Conservation (phyloP, 306 rosid genomes). For the Vigna nakashimae region DNA sequence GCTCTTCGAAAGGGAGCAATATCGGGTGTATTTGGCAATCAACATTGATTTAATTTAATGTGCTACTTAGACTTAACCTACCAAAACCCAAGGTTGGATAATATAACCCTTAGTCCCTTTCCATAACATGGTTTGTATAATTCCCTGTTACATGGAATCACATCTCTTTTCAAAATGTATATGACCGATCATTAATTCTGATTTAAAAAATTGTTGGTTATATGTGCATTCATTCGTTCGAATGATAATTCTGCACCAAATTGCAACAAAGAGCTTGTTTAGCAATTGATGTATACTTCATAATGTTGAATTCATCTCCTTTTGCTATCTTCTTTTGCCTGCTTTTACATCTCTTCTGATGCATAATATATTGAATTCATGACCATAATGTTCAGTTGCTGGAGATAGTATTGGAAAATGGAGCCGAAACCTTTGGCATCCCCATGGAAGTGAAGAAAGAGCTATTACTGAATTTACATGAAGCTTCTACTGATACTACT, state of each 20-base stretch:
- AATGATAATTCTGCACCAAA: not conserved
- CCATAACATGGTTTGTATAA: not conserved
- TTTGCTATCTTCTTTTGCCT: conserved; percentile 23
- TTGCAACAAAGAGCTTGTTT: conserved; percentile 14
- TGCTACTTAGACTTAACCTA: too few species aligned
- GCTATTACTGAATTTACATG: conserved; percentile 77
- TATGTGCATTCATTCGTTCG: conserved; percentile 4
- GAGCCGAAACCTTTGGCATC: conserved; percentile 74
- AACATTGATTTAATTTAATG: too few species aligned
- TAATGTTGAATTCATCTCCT: not conserved
- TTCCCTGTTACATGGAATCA: not conserved
- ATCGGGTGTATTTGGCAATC: too few species aligned
- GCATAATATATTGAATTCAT: conserved; percentile 26
- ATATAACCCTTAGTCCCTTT: too few species aligned
- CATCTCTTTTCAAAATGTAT: conserved; percentile 2
- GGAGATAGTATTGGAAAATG: conserved; percentile 80
- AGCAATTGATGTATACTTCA: conserved; percentile 11
- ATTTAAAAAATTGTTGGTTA: conserved; percentile 12
- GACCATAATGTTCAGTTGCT: conserved; percentile 65
- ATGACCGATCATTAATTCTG: not conserved
- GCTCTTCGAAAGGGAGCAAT: too few species aligned
- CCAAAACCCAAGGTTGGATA: too few species aligned
- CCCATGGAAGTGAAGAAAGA: conserved; percentile 85
- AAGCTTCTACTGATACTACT: conserved; percentile 78
- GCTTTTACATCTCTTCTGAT: conserved; percentile 13